Base-by-base conservation (phyloP, 2,329 filamentous ascomycete genomes). In the Blumeriella jaapii region DNA sequence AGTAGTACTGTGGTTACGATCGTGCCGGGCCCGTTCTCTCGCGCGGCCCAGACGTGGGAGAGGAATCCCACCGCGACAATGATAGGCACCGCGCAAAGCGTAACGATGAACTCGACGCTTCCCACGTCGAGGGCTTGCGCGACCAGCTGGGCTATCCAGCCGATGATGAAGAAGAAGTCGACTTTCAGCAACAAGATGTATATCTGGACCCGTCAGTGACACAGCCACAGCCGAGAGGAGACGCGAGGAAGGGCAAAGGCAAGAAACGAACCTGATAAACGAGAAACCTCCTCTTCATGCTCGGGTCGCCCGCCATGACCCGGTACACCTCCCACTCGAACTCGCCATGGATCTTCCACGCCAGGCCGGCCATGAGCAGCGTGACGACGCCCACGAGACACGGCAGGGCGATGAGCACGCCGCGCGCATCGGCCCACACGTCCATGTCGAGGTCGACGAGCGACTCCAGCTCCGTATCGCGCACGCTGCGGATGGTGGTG, bases 141-240 rank as follows among this genome's bases (percentile, higher is more conserved):
- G 16, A 16, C 8, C 10, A 33, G 31, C 7, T 33, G 31, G 7
- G 31, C 23, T 6, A 33, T 33, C 12, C 19, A 33, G 13, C 31
- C 31, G 14, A 33, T 33, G 14, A 33, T 26, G 23, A 33, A 26
- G 31, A 33, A 33, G 22, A 33, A 18, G 14, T 33, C 31, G 22
- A 33, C 22, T 6, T 33, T 33, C 23, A 33, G 8, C 15, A 26
- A 18, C 23, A 33, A 16, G 10, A 33, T 33, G 15, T 33, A 33
- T 2, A 33, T 11, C 22, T 33, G 14, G 15, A 19, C 6, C n/a
- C 22, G 12, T 8, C 22, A 24, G n/a, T n/a, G n/a, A n/a, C n/a
- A n/a, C n/a, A n/a, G n/a, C n/a, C n/a, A n/a, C n/a, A n/a, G n/a
- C n/a, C n/a, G n/a, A 24, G 3, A 24, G 9, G 9, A 8, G 3